Evolutionary conservation across 345 rosid species (phyloP).

Genomic region (Acer yangbiense): DNA sequence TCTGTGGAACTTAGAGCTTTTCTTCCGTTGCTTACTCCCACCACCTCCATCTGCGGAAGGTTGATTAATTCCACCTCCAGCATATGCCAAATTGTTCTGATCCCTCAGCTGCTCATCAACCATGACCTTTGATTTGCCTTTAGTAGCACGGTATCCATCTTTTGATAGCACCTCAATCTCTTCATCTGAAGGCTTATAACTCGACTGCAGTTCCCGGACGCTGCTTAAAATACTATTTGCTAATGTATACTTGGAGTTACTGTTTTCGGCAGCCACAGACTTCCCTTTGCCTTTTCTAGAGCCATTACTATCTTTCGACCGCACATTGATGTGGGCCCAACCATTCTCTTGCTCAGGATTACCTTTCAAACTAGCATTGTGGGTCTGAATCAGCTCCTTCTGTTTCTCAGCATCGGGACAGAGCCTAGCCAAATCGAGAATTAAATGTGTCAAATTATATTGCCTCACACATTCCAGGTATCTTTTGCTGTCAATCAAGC

Average conservation of each 20-base stretch:
- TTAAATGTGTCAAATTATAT: slow-evolving; percentile 74
- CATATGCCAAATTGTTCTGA: slow-evolving; percentile 25
- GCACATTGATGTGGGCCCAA: slow-evolving; percentile 19
- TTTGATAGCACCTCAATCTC: slow-evolving; percentile 58
- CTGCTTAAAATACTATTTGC: slow-evolving; percentile 62
- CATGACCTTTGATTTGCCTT: slow-evolving; percentile 49
- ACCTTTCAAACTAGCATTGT: slow-evolving; percentile 48
- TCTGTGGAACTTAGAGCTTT: slow-evolving; percentile 75
- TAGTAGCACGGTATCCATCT: slow-evolving; percentile 59
- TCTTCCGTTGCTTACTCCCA: slow-evolving; percentile 64
- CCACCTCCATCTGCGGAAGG: slow-evolving; percentile 35
- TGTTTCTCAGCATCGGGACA: slow-evolving; percentile 84
- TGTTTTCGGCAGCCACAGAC: slow-evolving; percentile 35
- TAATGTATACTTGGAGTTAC: slow-evolving; percentile 45
- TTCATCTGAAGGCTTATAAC: slow-evolving; percentile 45
- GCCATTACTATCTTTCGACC: slow-evolving; percentile 29
- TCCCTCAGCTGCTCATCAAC: slow-evolving; percentile 31
- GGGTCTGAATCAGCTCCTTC: slow-evolving; percentile 73
- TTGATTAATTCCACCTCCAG: slow-evolving; percentile 34
- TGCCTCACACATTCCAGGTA: slow-evolving; percentile 71
- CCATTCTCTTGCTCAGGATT: slow-evolving; percentile 35
- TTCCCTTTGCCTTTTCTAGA: slow-evolving; percentile 51
- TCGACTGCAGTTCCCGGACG: slow-evolving; percentile 59
- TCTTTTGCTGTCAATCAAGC: slow-evolving; percentile 54
- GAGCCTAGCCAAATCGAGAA: slow-evolving; percentile 80